Evolutionary conservation across 208 protist species (phyloP), one percentile per base, ranked within the genome.

Genomic region (Wallacemonas sp.): DNA sequence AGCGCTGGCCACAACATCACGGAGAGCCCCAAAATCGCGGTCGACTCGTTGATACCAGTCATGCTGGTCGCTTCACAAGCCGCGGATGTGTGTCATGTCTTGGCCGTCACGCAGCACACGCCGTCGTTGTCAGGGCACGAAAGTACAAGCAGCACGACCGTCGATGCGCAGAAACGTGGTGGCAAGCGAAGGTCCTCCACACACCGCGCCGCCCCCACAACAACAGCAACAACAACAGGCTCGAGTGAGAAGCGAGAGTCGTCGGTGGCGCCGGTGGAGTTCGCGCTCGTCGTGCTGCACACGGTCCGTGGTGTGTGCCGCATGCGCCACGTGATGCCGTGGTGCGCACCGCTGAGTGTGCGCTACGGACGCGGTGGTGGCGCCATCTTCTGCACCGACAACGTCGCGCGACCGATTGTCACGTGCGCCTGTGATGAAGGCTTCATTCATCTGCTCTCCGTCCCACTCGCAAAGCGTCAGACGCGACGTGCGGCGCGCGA

Each of bases 391-490:
- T 82, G 71, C 39, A 57, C 72, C 4, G 79, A 89, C 61, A 85
- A 85, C 62, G 49, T 41, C 5, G 69, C 68, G 1, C 72, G 68
- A 11, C 68, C 76, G 23, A 73, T 81, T 19, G 44, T 90, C 17
- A 68, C 76, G 4, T 80, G 65, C 57, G 65, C 77, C 29, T 85
- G 83, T 52, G 83, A 84, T 24, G 83, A 90, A 36, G 83, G 83
- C 52, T 86, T 90, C 61, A 72, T 86, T 47, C 77, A 70, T n/a
- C 57, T 86, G 48, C 52, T 68, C 33, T 56, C 54, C 9, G 58
- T 74, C 1, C 49, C 66, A 55, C 24, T 26, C 47, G 47, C 24
- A 32, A 24, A 30, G 23, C 62, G 58, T 36, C 44, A 38, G 24
- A 23, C 21, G 23, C 17, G 30, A 39, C 54, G 1, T 21, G 32